A percentile compares a stretch with the other conserved stretches of the same genome.
phyloP scores from a whole-genome alignment of 306 rosid species.

The Morella rubra region DNA sequence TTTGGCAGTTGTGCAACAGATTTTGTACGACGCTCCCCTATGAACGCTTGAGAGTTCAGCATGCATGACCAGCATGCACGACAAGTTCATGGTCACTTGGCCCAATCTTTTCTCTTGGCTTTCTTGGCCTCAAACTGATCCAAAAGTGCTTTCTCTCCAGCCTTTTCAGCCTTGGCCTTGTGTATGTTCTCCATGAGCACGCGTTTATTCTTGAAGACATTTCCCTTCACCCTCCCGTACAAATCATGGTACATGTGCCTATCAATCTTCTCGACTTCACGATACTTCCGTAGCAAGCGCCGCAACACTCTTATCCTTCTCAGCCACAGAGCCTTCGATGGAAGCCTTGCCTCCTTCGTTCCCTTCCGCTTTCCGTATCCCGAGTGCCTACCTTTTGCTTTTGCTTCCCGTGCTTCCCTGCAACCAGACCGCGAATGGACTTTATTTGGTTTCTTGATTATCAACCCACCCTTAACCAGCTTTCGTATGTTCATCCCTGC shows the following conservation, averaged over 20 bases:
- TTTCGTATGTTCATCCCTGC: conserved; percentile 33
- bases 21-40: too few relatives aligned
- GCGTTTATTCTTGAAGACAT: conserved; percentile 31
- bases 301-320: conserved; percentile 26
- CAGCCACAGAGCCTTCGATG: conserved; percentile 28
- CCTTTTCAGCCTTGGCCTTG: conserved; percentile 17
- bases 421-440: conserved; percentile 13
- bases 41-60: too few relatives aligned
- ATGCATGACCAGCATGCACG: too few relatives aligned
- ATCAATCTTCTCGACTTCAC: conserved; percentile 28
- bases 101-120: conserved; percentile 1
- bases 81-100: not conserved
- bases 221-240: conserved; percentile 29
- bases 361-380: conserved; percentile 34
- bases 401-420: conserved; percentile 8
- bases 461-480: conserved; percentile 22
- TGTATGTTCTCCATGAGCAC: conserved; percentile 28
- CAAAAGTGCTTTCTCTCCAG: conserved; percentile 3
- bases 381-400: conserved; percentile 21
- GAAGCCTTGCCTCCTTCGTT: conserved; percentile 30
- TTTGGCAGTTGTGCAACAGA: too few relatives aligned
- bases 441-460: conserved; percentile 4
- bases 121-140: conserved; percentile 22
- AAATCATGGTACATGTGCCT: conserved; percentile 28
- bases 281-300: conserved; percentile 23